Evolutionary conservation across 1,284 basidiomycete species (phyloP), one percentile per base, ranked within the genome.

Genomic region (Athelia psychrophila): DNA sequence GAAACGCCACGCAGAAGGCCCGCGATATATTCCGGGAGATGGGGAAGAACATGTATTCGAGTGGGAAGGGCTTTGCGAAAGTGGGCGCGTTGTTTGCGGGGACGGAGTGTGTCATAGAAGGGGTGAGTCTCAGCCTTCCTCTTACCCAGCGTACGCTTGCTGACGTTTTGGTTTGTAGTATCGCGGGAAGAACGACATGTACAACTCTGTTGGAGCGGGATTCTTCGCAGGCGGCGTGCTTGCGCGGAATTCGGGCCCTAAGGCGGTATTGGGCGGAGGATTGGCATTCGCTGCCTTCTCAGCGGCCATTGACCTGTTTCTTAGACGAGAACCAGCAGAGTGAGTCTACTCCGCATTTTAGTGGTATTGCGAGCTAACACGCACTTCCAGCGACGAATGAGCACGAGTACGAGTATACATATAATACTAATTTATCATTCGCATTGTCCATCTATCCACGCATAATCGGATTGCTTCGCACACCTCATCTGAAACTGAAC

Each of bases 81-180:
- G 93, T 99, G 46, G 96, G 95, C 16, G 92, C 91, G 4, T 64
- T 99, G 47, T 99, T 94, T 68, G 88, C 93, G 16, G 95, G 95
- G 25, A 86, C 93, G 15, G 97, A 99, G 72, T 99, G 96, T 65
- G 87, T 93, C 56, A 91, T 98, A 54, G 96, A 99, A 75, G 92
- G 90, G 55, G 95, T 94, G 70, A 72, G 95, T 86, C 35, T 38
- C n/a, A 51, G 18, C 30, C 50, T 53, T 33, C 33, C 23, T 51
- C 36, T 46, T 25, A 13, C n/a, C n/a, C n/a, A n/a, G n/a, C n/a
- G n/a, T n/a, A n/a, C n/a, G n/a, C n/a, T 44, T 56, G n/a, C 47
- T 27, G 30, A 45, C 22, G 58, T 10, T 35, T 27, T 35, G 36
- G 53, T 48, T 10, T 36, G 23, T 52, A 97, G 94, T 98, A 96